These are phyloP conservation scores for Arabidopsis lyrata DNA, from an alignment of 441 rosid species.

Conservation along the genomic window DNA sequence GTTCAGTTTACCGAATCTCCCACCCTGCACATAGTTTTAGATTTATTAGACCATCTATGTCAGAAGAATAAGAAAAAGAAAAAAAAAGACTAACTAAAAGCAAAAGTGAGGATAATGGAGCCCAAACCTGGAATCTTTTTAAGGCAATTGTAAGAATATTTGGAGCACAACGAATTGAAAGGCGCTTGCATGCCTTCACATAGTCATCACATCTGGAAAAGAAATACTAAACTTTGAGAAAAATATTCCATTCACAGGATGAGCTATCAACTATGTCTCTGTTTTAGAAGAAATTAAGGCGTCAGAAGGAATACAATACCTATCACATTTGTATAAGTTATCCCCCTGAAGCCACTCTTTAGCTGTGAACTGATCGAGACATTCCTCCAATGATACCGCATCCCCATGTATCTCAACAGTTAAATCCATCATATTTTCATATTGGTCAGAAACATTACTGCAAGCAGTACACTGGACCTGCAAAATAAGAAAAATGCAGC, in stretches of 20 bases:
- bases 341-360: constrained; percentile 96
- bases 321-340: constrained; percentile 94
- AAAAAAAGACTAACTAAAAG: constrained; percentile 24
- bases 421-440: constrained; percentile 99
- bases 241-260: constrained; percentile 19
- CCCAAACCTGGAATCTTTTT: constrained; percentile 95
- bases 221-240: background rate
- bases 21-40: constrained; percentile 70
- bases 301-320: constrained; percentile 54
- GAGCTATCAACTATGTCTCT: background rate
- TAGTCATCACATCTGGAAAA: constrained; percentile 78
- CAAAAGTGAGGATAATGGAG: constrained; percentile 20
- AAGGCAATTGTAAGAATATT: constrained; percentile 94
- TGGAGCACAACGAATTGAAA: constrained; percentile 79
- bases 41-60: constrained; percentile 19
- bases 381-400: constrained; percentile 90
- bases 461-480: constrained; percentile 92
- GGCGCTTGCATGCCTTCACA: constrained; percentile 98
- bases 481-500: constrained; percentile 5
- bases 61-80: constrained; percentile 10
- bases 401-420: constrained; percentile 98
- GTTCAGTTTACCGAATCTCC: constrained; percentile 97
- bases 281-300: background rate
- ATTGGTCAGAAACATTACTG: constrained; percentile 77
- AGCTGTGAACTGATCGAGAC: constrained; percentile 87